These are phyloP conservation scores for Aspergillus sp. DNA, from an alignment of 2,329 filamentous ascomycete species.

Conservation along the genomic window DNA sequence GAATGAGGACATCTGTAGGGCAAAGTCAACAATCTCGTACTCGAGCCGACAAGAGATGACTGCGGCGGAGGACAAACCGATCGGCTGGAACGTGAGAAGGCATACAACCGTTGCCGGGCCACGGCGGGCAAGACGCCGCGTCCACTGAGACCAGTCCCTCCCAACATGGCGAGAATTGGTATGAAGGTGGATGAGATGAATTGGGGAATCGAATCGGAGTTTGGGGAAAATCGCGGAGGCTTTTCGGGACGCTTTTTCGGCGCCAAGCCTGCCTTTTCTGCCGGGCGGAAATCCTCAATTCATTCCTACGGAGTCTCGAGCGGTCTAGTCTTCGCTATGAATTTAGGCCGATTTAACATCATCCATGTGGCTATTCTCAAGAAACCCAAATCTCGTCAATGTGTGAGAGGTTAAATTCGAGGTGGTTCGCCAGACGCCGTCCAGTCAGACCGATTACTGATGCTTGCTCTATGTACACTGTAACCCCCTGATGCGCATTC, in stretches of 20 bases:
- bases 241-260: constrained; percentile 17
- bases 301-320: constrained; percentile 4
- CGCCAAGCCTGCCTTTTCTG: constrained; percentile 37
- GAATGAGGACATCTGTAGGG: constrained; percentile 38
- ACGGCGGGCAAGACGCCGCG: constrained; percentile 47
- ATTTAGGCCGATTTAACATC: too few relatives aligned
- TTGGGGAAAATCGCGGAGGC: constrained; percentile 12
- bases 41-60: background rate
- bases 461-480: constrained; percentile 39
- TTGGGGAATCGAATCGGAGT: background rate
- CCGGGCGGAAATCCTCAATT: constrained; percentile 30
- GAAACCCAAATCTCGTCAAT: background rate
- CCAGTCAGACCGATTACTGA: constrained; percentile 25
- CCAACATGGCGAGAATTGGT: constrained; percentile 51
- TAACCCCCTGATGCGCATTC: constrained; percentile 7
- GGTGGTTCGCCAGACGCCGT: constrained; percentile 34
- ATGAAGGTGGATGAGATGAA: constrained; percentile 14
- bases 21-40: constrained; percentile 23
- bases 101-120: constrained; percentile 31
- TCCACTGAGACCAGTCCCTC: constrained; percentile 56
- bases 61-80: constrained; percentile 33
- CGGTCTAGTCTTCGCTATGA: too few relatives aligned
- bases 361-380: too few relatives aligned
- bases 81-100: constrained; percentile 33
- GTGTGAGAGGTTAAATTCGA: constrained; percentile 5